A percentile compares a stretch with the other conserved stretches of the same genome.
Conservation (phyloP, 352 stramenopile species). For the Globisporangium iwayamae region DNA sequence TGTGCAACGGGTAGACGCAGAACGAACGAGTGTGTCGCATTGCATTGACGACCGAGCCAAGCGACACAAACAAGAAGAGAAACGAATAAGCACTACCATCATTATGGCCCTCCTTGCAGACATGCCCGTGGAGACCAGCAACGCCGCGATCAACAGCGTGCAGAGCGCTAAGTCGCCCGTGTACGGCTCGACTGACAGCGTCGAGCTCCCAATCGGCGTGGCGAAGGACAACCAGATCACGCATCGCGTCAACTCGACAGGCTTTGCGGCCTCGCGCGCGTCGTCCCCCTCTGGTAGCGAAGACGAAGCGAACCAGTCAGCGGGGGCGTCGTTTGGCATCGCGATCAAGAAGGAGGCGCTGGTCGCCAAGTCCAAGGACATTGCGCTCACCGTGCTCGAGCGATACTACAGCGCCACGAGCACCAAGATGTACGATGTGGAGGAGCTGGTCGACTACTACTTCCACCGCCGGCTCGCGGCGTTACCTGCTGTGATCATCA, state of each 20-base stretch:
- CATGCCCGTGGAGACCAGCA: background rate
- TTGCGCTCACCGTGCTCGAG: slow-evolving; percentile 43
- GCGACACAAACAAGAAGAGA: slow-evolving; percentile 2
- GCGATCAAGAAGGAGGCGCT: slow-evolving; percentile 19
- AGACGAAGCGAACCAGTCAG: slow-evolving; percentile 31
- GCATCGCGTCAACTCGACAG: slow-evolving; percentile 19
- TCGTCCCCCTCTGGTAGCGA: slow-evolving; percentile 33
- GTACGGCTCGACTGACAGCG: slow-evolving; percentile 12
- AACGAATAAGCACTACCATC: background rate
- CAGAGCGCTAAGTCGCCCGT: background rate
- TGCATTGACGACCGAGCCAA: background rate
- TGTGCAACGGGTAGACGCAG: background rate
- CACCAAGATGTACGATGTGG: slow-evolving; percentile 87
- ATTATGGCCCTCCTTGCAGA: slow-evolving; percentile 17
- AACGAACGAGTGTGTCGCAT: background rate
- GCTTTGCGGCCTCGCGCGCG: slow-evolving; percentile 28
- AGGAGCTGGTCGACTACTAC: slow-evolving; percentile 84
- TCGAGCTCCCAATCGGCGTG: background rate
- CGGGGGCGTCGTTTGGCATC: slow-evolving; percentile 4
- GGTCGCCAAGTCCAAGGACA: slow-evolving; percentile 26
- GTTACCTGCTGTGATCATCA: slow-evolving; percentile 70
- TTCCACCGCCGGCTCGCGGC: slow-evolving; percentile 76
- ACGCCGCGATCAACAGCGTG: background rate
- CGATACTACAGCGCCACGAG: slow-evolving; percentile 67
- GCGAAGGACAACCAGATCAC: slow-evolving; percentile 17